Base-by-base conservation (phyloP, 2,329 filamentous ascomycete species). In the Phialophora chinensis region DNA sequence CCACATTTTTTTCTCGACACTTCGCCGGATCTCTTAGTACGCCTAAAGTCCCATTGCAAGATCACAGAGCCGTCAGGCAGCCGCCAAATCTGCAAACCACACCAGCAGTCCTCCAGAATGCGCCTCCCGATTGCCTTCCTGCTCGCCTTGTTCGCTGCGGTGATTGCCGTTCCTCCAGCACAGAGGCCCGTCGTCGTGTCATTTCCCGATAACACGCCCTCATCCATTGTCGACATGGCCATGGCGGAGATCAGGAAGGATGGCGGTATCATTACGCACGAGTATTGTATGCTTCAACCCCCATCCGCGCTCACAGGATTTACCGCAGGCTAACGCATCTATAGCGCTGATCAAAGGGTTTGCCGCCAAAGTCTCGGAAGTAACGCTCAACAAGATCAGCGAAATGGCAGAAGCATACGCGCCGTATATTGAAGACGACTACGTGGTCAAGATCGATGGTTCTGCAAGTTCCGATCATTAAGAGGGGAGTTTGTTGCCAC, bases 181-280 rank as follows among this genome's bases (percentile, higher is more conserved):
- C 85, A 88, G 75, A 91, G 92, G 78, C 86, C 87, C 42, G 87
- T 96, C 70, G 88, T 97, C 73, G 84, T 97, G 74, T 91, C 86
- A 74, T 97, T 92, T 75, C 87, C 90, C 27, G 82, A 88, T 60
- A 84, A 87, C 56, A 90, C 88, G 73, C 89, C 92, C 23, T 81
- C 90, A 69, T 84, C 82, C 42, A 81, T 96, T 42, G 77, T 97
- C 35, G 81, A 88, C 25, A 79, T 90, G 63, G 92, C 91, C 53
- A 95, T 90, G 82, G 79, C 89, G 50, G 86, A 87, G 2, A 88
- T 97, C 73, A 79, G 83, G 60, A 82, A 88, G 54, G 88, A 88
- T 47, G 91, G 91, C 58, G 92, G 91, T 47, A 79, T 86, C 58
- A 92, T 97, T 73, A 95, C 90, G 25, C 92, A 96, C 80, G 86